These are phyloP conservation scores for Apiotrichum gamsii DNA, from an alignment of 1,284 basidiomycete genomes.

Conservation along the genomic window DNA sequence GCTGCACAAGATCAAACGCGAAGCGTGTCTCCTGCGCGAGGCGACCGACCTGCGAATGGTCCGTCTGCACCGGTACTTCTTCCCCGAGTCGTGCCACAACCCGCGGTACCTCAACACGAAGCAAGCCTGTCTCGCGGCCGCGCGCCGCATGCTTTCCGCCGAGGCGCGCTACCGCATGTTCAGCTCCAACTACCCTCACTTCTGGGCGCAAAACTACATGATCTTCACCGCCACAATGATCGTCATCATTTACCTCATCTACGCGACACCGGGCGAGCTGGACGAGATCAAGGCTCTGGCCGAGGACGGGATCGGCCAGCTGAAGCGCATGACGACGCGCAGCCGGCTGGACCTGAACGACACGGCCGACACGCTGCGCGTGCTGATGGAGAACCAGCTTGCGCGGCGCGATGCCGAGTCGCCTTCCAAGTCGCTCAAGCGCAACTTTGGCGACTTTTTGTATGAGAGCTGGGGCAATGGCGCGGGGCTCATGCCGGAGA, in stretches of 20 bases:
- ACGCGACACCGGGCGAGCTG: constrained; percentile 11
- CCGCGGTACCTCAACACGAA: constrained; percentile 16
- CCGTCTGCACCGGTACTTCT: constrained; percentile 21
- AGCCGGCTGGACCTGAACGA: constrained; percentile 10
- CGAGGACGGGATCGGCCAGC: constrained; percentile 9
- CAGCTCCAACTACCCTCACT: constrained; percentile 5
- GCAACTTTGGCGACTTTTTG: constrained; percentile 8
- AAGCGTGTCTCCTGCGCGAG: constrained; percentile 16
- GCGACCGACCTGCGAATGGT: constrained; percentile 20
- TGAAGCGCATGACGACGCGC: constrained; percentile 1
- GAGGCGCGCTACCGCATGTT: not conserved
- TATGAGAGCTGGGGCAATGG: not conserved
- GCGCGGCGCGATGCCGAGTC: constrained; percentile 2
- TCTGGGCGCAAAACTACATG: constrained; percentile 14
- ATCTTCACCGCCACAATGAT: constrained; percentile 11
- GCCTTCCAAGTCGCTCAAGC: constrained; percentile 4
- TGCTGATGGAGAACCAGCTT: constrained; percentile 13
- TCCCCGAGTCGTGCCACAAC: constrained; percentile 19
- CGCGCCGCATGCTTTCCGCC: constrained; percentile 5
- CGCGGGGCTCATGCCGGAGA: not conserved
- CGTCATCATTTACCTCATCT: constrained; percentile 13
- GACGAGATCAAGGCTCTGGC: constrained; percentile 9
- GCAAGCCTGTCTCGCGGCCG: constrained; percentile 8
- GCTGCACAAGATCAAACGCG: constrained; percentile 10
- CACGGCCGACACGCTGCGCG: constrained; percentile 7